Evolutionary conservation across 2,329 filamentous ascomycete genomes (phyloP).

Genomic region (Fusarium sp.): DNA sequence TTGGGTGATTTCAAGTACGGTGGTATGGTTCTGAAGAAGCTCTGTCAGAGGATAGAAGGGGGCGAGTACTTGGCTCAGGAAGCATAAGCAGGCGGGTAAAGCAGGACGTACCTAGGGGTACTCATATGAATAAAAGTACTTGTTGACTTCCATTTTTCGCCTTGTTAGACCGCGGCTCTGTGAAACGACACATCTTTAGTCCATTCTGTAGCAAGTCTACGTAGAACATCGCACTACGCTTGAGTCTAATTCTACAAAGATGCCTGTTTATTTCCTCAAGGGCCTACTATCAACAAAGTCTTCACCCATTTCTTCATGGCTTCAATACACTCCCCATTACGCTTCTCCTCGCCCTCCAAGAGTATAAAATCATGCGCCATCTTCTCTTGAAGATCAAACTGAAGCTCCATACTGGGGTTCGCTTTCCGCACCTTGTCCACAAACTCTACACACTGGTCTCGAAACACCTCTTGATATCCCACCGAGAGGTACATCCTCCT

Average conservation of each 20-base stretch:
- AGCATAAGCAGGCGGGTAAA: neutral
- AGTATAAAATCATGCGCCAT: neutral
- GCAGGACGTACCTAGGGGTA: no score
- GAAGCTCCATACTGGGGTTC: neutral
- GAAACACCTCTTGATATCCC: neutral
- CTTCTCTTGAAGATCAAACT: neutral
- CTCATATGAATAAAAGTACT: no score
- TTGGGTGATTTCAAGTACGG: neutral
- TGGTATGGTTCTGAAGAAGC: neutral
- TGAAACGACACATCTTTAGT: no score
- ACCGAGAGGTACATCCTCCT: neutral
- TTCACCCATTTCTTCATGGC: neutral
- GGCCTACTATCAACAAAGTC: neutral
- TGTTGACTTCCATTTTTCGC: no score
- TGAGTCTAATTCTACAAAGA: no score
- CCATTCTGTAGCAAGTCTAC: no score
- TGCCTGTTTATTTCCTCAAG: no score
- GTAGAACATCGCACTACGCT: no score
- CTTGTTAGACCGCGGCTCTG: no score
- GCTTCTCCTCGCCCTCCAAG: neutral
- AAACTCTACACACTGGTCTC: neutral
- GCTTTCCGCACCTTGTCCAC: neutral
- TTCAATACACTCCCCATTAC: neutral
- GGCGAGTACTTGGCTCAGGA: neutral
- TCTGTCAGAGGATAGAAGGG: neutral